These are phyloP conservation scores for Entomortierella beljakovae DNA, from an alignment of 192 early-diverging fungal genomes.

Conservation along the genomic window DNA sequence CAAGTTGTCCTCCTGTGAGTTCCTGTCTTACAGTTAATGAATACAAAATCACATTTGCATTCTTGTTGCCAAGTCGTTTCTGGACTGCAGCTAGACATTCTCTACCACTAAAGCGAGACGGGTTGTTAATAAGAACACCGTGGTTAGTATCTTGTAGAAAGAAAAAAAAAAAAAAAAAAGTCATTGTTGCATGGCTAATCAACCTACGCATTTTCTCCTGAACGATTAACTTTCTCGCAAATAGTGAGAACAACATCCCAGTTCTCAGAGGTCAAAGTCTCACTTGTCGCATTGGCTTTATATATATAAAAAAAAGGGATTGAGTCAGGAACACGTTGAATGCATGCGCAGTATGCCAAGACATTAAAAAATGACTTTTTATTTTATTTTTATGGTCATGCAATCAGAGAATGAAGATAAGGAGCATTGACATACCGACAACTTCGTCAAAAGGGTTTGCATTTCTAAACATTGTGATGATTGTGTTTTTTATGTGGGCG, in stretches of 20 bases:
- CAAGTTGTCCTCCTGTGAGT: neutral
- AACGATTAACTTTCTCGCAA: constrained; percentile 71
- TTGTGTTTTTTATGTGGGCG: neutral
- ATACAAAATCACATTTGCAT: constrained; percentile 84
- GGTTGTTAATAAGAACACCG: too few species aligned
- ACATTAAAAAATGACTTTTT: neutral
- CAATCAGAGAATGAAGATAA: neutral
- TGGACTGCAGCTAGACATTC: constrained; percentile 78
- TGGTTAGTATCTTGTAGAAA: neutral
- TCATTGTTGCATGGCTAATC: neutral
- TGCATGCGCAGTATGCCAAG: neutral
- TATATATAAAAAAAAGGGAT: neutral
- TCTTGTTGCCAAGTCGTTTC: constrained; percentile 80
- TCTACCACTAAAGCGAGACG: constrained; percentile 61
- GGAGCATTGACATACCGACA: constrained; percentile 53
- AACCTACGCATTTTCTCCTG: constrained; percentile 61
- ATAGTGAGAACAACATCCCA: constrained; percentile 87
- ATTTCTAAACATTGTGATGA: constrained; percentile 57
- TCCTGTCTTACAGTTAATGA: constrained; percentile 65
- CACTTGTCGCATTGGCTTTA: constrained; percentile 87
- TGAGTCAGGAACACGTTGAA: neutral
- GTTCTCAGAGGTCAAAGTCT: constrained; percentile 93
- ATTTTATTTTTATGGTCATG: neutral
- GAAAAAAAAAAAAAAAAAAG: neutral
- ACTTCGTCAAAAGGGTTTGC: constrained; percentile 65